Percentiles rank a stretch among this genome's conserved stretches.
Evolutionary conservation across 108 stramenopile species (phyloP).

Genomic region (Bacterosira constricta): DNA sequence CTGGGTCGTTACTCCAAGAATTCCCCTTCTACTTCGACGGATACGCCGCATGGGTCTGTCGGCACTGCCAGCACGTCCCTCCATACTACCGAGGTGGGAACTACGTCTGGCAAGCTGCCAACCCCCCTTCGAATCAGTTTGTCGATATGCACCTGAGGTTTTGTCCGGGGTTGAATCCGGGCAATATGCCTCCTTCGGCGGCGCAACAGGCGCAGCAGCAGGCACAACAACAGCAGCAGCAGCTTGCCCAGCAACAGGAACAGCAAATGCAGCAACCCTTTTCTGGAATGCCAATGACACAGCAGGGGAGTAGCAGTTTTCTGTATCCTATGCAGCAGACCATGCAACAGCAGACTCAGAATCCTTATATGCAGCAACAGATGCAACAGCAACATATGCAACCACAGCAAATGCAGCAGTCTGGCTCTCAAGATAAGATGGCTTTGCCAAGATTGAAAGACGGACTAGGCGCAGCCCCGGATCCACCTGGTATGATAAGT

Average conservation of each 20-base stretch:
- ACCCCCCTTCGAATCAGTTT: constrained; percentile 46
- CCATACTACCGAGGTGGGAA: constrained; percentile 44
- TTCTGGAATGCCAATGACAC: not conserved
- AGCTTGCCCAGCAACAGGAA: not conserved
- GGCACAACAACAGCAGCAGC: not conserved
- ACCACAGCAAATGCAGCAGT: constrained; percentile 2
- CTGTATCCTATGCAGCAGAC: constrained; percentile 7
- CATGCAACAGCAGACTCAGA: not conserved
- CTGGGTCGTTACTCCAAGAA: constrained; percentile 17
- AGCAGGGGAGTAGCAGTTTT: not conserved
- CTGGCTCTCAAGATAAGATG: not conserved
- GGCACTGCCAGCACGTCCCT: constrained; percentile 41
- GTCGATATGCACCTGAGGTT: constrained; percentile 41
- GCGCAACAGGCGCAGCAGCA: not conserved
- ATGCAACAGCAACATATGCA: not conserved
- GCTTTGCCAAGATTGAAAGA: not conserved
- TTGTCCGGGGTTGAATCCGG: constrained; percentile 42
- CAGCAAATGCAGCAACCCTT: not conserved
- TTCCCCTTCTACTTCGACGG: constrained; percentile 52
- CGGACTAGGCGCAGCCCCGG: not conserved
- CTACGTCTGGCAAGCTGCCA: constrained; percentile 46
- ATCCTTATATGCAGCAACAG: not conserved
- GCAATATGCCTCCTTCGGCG: not conserved
- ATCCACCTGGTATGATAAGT: constrained; percentile 8
- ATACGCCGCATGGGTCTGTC: constrained; percentile 49